These are phyloP conservation scores for Pouteria campechiana DNA, from an alignment of 179 eudicot genomes.

Conservation along the genomic window DNA sequence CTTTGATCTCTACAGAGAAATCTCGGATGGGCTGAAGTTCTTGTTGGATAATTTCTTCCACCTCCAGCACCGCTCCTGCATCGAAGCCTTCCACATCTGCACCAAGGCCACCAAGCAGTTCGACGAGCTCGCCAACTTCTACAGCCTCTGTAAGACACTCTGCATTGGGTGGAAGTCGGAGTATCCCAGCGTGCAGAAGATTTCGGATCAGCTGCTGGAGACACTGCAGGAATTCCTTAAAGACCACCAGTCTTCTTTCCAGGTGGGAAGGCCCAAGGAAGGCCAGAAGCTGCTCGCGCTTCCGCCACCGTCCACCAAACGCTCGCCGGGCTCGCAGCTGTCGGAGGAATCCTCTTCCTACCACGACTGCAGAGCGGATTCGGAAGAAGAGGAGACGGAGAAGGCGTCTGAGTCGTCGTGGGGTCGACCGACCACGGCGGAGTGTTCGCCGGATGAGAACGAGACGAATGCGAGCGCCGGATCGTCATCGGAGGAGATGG, in stretches of 20 bases:
- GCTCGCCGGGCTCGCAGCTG: too few relatives aligned
- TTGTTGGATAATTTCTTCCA: slow-evolving; percentile 71
- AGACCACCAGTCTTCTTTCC: slow-evolving; percentile 60
- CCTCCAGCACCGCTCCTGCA: slow-evolving; percentile 46
- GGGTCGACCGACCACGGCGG: too few relatives aligned
- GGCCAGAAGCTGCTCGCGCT: too few relatives aligned
- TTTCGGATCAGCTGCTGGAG: slow-evolving; percentile 50
- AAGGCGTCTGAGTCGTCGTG: too few relatives aligned
- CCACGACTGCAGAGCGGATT: too few relatives aligned
- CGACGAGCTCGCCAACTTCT: slow-evolving; percentile 50
- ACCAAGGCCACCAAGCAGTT: slow-evolving; percentile 61
- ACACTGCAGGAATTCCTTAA: slow-evolving; percentile 69
- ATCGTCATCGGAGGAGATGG: too few relatives aligned
- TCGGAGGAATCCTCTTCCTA: too few relatives aligned
- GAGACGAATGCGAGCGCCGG: too few relatives aligned
- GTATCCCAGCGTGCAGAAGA: slow-evolving; percentile 50
- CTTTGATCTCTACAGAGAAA: slow-evolving; percentile 67
- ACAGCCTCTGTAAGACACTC: slow-evolving; percentile 35
- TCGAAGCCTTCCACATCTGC: slow-evolving; percentile 50
- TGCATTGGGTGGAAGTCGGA: slow-evolving; percentile 65
- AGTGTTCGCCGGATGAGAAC: too few relatives aligned
- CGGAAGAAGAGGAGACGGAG: too few relatives aligned
- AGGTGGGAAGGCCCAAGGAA: too few relatives aligned
- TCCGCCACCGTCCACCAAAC: too few relatives aligned
- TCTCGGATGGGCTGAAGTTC: slow-evolving; percentile 58